Base-by-base conservation (phyloP, 371 early-diverging fungal species). In the Mortierella sp. region DNA sequence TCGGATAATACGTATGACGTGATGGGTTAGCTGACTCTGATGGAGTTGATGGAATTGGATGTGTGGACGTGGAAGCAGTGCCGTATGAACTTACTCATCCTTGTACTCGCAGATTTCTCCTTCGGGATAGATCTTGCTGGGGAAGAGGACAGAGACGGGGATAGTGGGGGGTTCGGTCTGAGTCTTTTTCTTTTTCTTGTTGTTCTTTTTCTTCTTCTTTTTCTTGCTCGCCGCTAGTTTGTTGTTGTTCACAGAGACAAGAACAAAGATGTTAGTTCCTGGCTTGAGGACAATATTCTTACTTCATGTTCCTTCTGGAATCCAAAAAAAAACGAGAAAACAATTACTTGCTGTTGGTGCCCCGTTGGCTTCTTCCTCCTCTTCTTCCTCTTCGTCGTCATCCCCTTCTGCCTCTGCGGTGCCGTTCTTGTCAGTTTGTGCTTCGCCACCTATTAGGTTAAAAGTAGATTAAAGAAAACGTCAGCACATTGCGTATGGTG, bases 111-210 rank as follows among this genome's bases (percentile, higher is more conserved):
- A 91, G 11, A 90, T 76, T 87, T 96, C 93, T 76, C 96, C 96
- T 46, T 88, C 90, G 6, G 96, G 95, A 81, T 94, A 97, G 32
- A 90, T 88, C 70, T 91, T 89, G 82, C 87, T 89, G 38, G 92
- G 89, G 83, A 92, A 97, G 21, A 96, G 86, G 75, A 92, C 90
- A 3, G 94, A 91, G n/a, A 97, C 91, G 21, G 96, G 96, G 46
- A 92, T 91, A 49, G 95, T 92, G 8, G 96, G 95, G 54, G 95
- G 95, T 54, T 94, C 93, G 0, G 96, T 93, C 78, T 95, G 95
- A 18, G 70, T 38, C 12, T 88, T 88, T 3, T 83, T 85, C 71
- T 87, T 89, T 89, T 94, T 94, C 87, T 93, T 93, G 90, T 93
- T 95, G 81, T 90, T 93, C 78, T 90, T 91, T 76, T 93, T 93